Evolutionary conservation across 2,329 filamentous ascomycete species (phyloP), one percentile per base, ranked within the genome.

Genomic region (Bimuria novae-zelandiae): DNA sequence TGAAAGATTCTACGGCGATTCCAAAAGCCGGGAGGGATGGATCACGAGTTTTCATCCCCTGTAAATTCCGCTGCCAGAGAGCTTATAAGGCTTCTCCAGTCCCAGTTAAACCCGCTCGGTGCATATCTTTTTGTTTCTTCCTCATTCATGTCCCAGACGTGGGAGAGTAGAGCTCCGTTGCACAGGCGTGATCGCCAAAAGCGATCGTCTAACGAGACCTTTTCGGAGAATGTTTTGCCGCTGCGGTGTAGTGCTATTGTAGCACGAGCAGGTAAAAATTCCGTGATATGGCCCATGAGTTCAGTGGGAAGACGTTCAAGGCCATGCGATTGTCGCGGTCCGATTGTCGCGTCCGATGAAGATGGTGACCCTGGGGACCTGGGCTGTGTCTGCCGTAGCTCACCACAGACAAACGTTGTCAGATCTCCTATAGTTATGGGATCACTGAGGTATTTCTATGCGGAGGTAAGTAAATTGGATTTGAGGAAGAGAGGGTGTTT

Each of bases 111-210:
- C 2, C 14, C 4, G 12, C 14, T 8, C 3, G 22, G 2, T 12
- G 12, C 27, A 41, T 7, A 27, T 30, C 37, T 16, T 19, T 51
- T 56, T 16, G 65, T 53, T 27, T 54, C 32, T 22, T 48, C 40
- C 4, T 46, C 52, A 29, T 67, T 52, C 3, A 70, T 41, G 42
- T 68, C 65, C 64, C 67, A 68, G 7, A 68, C 36, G 29, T 67
- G 61, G 3, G 61, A 59, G 19, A 67, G 53, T 10, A 63, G 45
- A 19, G 45, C 61, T 21, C 65, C 63, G 8, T 55, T 48, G 11
- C 56, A 44, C n/a, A 70, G 51, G 5, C 52, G 58, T 11, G 58
- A 52, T 14, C 61, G 56, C 66, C 67, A 70, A 42, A 67, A 70
- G 2, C 50, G 47, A n/a, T 63, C 56, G 35, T 68, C 53, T 14